Evolutionary conservation across 75 land plant genomes (phyloP), one percentile per base, ranked within the genome.

Genomic region (Picea glauca): DNA sequence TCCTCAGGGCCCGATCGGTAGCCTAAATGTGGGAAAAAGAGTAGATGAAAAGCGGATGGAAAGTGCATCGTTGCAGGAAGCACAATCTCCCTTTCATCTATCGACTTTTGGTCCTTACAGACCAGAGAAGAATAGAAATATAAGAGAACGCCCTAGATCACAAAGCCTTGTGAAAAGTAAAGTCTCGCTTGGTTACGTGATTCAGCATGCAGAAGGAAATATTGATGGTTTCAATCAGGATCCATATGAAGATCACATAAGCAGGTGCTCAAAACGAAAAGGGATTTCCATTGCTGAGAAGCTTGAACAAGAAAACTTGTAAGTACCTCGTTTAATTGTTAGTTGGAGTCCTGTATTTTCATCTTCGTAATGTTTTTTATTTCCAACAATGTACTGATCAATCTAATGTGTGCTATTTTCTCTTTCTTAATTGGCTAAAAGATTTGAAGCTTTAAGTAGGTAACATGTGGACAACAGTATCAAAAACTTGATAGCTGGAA

Each of bases 291-390:
- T 93, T 60, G 93, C 93, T 61, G 93, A 91, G 63, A 93, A 89
- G 86, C 95, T 93, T 82, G 95, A 93, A 82, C 91, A 91, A 60
- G 95, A 93, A 64, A 93, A 93, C 66, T 64, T 91, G 95, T 93
- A 83, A 63, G 95, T 86, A 57, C 60, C 30, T 3, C n/a, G 3
- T 23, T 6, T 54, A 58, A 13, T 63, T 35, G 20, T 33, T 66
- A 33, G 20, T 4, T 7, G 3, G 8, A 66, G 56, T 46, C 54
- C 54, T 50, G 56, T 50, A 50, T 50, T 50, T 50, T 50, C 56
- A 50, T 50, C 56, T 50, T 50, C 9, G 56, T 50, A 50, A 12
- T 43, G n/a, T 20, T 43, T 43, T 3, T 68, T 40, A 56, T 2
- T 11, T 70, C 6, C 3, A 20, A 40, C 35, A 1, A 18, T 18